Percentiles rank a stretch among this genome's conserved stretches.
Conservation (phyloP, 164 flowering plant genomes). For the Magnolia officinalis region DNA sequence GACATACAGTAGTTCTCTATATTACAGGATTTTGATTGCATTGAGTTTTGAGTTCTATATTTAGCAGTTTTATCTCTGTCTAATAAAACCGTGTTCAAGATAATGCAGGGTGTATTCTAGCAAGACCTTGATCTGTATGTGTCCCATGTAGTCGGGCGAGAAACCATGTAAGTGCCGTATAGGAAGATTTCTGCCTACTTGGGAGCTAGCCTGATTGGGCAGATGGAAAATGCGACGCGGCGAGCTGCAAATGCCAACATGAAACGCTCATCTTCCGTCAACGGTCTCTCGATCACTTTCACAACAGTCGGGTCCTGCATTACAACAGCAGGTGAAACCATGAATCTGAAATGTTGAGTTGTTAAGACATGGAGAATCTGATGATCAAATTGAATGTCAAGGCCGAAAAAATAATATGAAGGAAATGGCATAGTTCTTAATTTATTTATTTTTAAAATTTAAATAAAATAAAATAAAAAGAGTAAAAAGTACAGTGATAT, state of each 20-base stretch:
- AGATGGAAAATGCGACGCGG: constrained; percentile 71
- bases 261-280: constrained; percentile 85
- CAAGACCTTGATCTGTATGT: background rate
- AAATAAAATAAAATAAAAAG: no score
- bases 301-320: constrained; percentile 71
- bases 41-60: no score
- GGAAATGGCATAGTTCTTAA: background rate
- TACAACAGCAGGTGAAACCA: background rate
- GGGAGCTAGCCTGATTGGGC: constrained; percentile 76
- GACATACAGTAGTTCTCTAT: background rate
- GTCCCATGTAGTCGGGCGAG: no score
- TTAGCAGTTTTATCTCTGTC: background rate
- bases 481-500: no score
- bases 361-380: background rate
- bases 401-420: background rate
- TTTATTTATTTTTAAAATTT: no score
- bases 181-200: constrained; percentile 33
- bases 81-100: background rate
- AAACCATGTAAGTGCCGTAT: no score
- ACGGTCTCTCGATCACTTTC: constrained; percentile 89
- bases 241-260: constrained; percentile 94
- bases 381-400: no score
- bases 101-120: background rate
- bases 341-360: background rate
- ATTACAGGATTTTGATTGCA: background rate